Evolutionary conservation across 352 stramenopile species (phyloP), one percentile per base, ranked within the genome.

Genomic region (Pythium utonaiense): DNA sequence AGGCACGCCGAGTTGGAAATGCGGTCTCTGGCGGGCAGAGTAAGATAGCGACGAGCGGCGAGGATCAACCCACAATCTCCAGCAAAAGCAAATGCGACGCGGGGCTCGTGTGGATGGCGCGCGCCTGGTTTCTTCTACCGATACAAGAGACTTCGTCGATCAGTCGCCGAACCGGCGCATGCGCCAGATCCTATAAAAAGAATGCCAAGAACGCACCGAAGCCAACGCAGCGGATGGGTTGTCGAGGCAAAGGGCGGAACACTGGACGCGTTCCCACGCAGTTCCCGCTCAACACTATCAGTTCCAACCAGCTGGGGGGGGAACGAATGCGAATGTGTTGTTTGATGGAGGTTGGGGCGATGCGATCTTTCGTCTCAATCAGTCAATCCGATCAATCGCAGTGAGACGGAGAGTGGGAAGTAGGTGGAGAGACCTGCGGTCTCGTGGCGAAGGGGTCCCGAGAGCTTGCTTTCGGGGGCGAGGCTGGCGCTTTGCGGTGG

Each of bases 111-210:
- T 45, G 14, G 34, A 42, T 33, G 22, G 34, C 17, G 40, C 24
- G 21, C 10, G 27, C 33, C 21, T 30, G 47, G 55, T 55, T 62
- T 38, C 49, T 63, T 68, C 53, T 62, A 54, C 40, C 47, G 48
- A 68, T 51, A 58, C 53, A 40, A 58, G 61, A 52, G 38, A 52
- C 36, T 68, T 68, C 61, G 53, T 54, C 47, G 61, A 68, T 68
- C 61, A 68, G 53, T 68, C 54, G 60, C 52, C 30, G 60, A 66
- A 66, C 41, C 24, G 22, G 28, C 3, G 38, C 57, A 58, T 42
- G 30, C 47, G 27, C 47, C 8, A 42, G 22, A 47, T 25, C 17
- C 40, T 47, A 47, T 47, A 47, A 47, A 47, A 47, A 47, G 40
- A 47, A 27, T 19, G 8, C 36, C 10, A 14, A 44, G 36, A 44